Percentiles rank a stretch among this genome's conserved stretches.
phyloP scores from a whole-genome alignment of 2,329 filamentous ascomycete species.

The Colletotrichum agaves region DNA sequence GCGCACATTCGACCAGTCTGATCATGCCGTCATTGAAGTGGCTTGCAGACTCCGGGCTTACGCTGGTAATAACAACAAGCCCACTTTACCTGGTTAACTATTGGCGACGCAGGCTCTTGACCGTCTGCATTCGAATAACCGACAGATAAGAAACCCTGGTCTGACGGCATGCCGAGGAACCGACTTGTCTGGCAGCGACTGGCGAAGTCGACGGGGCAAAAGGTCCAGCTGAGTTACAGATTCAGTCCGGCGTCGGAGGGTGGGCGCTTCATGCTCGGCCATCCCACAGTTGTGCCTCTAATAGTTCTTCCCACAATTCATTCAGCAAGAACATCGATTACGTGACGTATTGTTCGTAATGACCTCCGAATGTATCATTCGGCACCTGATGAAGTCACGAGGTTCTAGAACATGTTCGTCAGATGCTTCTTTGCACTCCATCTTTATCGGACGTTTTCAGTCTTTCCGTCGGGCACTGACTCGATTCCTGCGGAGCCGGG shows the following conservation, averaged over 20 bases:
- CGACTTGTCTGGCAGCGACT: neutral
- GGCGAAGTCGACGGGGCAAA: slow-evolving; percentile 2
- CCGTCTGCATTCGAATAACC: slow-evolving; percentile 11
- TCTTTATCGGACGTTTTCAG: neutral
- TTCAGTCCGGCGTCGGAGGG: slow-evolving; percentile 22
- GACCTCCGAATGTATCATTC: neutral
- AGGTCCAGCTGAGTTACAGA: slow-evolving; percentile 19
- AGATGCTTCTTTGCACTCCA: too few relatives aligned
- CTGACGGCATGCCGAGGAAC: neutral
- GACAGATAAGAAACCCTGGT: slow-evolving; percentile 24
- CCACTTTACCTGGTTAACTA: slow-evolving; percentile 7
- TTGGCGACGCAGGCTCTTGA: neutral
- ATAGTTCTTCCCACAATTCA: neutral
- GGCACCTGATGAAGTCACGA: neutral
- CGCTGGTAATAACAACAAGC: slow-evolving; percentile 14
- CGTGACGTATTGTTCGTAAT: neutral
- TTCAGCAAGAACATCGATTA: neutral
- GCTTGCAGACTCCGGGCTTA: slow-evolving; percentile 8
- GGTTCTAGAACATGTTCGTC: neutral
- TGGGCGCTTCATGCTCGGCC: neutral
- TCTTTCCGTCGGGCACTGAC: slow-evolving; percentile 7
- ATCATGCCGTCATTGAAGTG: neutral
- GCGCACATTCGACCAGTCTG: neutral
- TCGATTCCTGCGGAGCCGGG: slow-evolving; percentile 24
- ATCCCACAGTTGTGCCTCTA: neutral